Percentiles rank a stretch among this genome's conserved stretches.
Conservation (phyloP, 2,329 filamentous ascomycete genomes). For the Mariannaea elegans region DNA sequence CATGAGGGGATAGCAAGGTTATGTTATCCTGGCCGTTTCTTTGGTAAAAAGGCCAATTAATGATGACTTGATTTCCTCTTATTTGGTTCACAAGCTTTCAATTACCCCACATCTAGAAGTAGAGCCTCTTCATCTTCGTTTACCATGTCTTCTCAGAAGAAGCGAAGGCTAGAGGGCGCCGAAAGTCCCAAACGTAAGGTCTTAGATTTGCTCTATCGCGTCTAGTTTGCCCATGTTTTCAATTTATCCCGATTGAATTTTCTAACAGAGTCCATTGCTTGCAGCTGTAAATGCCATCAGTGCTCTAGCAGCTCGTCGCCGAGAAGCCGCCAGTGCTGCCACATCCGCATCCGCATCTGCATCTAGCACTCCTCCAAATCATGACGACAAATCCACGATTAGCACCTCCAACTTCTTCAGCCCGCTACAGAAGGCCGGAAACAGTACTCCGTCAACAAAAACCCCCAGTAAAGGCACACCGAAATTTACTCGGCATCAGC, state of each 20-base stretch:
- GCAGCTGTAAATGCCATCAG: constrained; percentile 48
- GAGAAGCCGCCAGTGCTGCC: constrained; percentile 29
- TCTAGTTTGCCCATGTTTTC: neutral
- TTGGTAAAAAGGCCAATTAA: too few relatives aligned
- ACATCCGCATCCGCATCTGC: constrained; percentile 20
- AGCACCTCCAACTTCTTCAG: constrained; percentile 43
- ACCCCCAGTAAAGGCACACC: constrained; percentile 30
- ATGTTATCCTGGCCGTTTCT: too few relatives aligned
- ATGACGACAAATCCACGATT: constrained; percentile 30
- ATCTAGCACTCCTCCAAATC: constrained; percentile 20
- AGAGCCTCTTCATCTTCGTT: neutral
- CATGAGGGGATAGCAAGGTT: neutral
- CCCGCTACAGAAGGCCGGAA: constrained; percentile 34
- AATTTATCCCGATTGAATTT: neutral
- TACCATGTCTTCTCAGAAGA: constrained; percentile 45
- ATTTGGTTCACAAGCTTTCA: too few relatives aligned
- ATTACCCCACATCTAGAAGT: too few relatives aligned
- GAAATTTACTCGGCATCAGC: constrained; percentile 23
- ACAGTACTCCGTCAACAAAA: constrained; percentile 14
- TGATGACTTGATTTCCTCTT: too few relatives aligned
- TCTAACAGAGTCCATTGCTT: neutral
- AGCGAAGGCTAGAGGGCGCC: constrained; percentile 46
- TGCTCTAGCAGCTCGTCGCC: constrained; percentile 48
- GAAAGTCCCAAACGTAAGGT: constrained; percentile 43
- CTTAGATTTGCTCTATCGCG: neutral